phyloP scores from a whole-genome alignment of 2,329 filamentous ascomycete species.

The Microascus cirrosus region DNA sequence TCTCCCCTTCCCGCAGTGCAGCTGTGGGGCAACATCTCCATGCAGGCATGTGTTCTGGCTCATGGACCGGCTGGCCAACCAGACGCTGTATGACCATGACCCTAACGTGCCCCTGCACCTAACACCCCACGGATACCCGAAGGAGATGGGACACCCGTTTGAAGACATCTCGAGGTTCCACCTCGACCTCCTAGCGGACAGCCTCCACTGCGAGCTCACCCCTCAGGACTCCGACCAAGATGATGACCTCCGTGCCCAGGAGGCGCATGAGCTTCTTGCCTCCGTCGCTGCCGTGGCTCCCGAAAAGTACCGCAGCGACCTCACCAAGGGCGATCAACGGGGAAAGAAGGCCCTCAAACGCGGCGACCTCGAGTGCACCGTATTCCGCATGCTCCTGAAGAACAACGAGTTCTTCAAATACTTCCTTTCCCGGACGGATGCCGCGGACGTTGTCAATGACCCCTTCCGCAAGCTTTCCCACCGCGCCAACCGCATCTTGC shows the following conservation, averaged over 20 bases:
- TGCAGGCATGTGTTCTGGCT: conserved; percentile 45
- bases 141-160: conserved; percentile 37
- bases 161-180: conserved; percentile 36
- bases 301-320: conserved; percentile 33
- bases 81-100: conserved; percentile 29
- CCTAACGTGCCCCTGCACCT: conserved; percentile 26
- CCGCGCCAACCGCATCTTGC: conserved; percentile 34
- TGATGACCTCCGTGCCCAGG: conserved; percentile 26
- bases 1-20: conserved; percentile 31
- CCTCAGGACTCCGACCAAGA: conserved; percentile 16
- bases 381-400: conserved; percentile 41
- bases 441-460: conserved; percentile 31
- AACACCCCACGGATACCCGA: conserved; percentile 28
- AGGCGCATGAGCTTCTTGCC: conserved; percentile 40
- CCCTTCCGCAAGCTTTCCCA: conserved; percentile 36
- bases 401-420: conserved; percentile 44
- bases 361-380: conserved; percentile 35
- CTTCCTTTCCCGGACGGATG: conserved; percentile 32
- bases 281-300: conserved; percentile 25
- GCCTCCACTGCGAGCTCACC: conserved; percentile 35
- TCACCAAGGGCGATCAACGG: conserved; percentile 21
- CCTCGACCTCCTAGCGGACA: conserved; percentile 38
- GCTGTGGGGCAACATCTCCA: conserved; percentile 23
- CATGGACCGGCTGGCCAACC: conserved; percentile 38
- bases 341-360: conserved; percentile 25